phyloP scores from a whole-genome alignment of 352 stramenopile genomes.

The Pythium grandisporangium region DNA sequence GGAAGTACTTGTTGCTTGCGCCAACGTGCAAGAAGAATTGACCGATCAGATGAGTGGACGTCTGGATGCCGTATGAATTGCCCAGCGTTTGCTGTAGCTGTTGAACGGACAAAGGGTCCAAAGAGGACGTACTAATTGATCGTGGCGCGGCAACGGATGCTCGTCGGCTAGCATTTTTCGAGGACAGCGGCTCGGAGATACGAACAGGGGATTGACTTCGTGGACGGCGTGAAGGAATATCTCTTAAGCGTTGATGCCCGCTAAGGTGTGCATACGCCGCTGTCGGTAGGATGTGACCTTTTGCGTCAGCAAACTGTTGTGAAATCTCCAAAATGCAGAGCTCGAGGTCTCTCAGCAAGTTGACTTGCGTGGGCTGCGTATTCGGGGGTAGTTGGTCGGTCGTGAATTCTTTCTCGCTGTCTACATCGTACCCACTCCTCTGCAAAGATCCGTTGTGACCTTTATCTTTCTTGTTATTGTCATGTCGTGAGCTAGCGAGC shows the following conservation, averaged over 20 bases:
- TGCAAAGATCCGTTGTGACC: not conserved
- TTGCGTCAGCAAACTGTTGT: slow-evolving; percentile 2
- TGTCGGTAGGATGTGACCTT: slow-evolving; percentile 6
- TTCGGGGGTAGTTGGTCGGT: no score
- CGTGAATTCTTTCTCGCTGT: no score
- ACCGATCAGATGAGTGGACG: slow-evolving; percentile 28
- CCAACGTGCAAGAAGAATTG: slow-evolving; percentile 52
- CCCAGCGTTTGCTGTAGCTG: slow-evolving; percentile 27
- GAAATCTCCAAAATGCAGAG: slow-evolving; percentile 4
- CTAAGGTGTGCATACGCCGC: slow-evolving; percentile 5
- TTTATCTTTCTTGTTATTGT: not conserved
- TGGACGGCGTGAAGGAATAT: not conserved
- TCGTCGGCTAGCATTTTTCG: not conserved
- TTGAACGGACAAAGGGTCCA: slow-evolving; percentile 25
- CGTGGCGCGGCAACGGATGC: no score
- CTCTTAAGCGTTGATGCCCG: not conserved
- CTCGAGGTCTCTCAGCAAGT: slow-evolving; percentile 3
- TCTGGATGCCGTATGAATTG: slow-evolving; percentile 16
- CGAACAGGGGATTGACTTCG: slow-evolving; percentile 12
- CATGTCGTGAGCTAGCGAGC: not conserved
- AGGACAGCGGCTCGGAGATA: slow-evolving; percentile 1
- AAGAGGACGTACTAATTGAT: no score
- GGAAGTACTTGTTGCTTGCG: slow-evolving; percentile 24
- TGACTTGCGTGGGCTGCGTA: no score
- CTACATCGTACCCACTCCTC: no score